These are phyloP conservation scores for Flaveria robusta DNA, from an alignment of 129 eudicot species.

Conservation along the genomic window DNA sequence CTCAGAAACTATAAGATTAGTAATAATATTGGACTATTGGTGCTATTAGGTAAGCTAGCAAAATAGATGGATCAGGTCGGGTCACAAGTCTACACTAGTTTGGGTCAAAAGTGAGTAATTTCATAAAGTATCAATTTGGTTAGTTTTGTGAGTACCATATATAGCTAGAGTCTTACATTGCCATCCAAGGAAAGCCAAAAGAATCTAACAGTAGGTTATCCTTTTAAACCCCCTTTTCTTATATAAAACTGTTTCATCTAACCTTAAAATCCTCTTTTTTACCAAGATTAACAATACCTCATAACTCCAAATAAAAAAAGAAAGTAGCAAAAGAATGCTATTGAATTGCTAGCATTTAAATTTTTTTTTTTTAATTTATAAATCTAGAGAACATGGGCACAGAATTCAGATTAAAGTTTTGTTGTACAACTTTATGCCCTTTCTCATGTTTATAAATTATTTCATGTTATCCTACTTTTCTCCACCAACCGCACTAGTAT, in stretches of 20 bases:
- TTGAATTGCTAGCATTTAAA: not conserved
- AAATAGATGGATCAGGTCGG: no score
- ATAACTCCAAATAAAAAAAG: not conserved
- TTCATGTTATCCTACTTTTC: conserved; percentile 15
- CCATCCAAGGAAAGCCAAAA: not conserved
- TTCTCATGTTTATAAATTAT: not conserved
- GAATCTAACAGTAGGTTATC: not conserved
- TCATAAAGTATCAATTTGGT: no score
- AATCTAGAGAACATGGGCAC: not conserved
- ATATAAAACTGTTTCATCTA: not conserved
- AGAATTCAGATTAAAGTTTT: not conserved
- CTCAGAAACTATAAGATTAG: no score
- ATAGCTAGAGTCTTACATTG: not conserved
- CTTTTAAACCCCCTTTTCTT: not conserved
- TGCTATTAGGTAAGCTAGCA: no score
- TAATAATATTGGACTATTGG: no score
- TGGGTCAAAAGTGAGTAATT: no score
- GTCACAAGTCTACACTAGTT: no score
- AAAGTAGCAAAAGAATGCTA: not conserved
- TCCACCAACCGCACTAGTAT: conserved; percentile 23
- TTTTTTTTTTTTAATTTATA: not conserved
- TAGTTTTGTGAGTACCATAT: no score
- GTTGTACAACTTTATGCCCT: not conserved
- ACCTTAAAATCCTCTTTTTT: not conserved
- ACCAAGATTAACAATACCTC: not conserved